A percentile compares a stretch with the other conserved stretches of the same genome.
Evolutionary conservation across 2,329 filamentous ascomycete species (phyloP).

Genomic region (Stagonosporopsis vannaccii): DNA sequence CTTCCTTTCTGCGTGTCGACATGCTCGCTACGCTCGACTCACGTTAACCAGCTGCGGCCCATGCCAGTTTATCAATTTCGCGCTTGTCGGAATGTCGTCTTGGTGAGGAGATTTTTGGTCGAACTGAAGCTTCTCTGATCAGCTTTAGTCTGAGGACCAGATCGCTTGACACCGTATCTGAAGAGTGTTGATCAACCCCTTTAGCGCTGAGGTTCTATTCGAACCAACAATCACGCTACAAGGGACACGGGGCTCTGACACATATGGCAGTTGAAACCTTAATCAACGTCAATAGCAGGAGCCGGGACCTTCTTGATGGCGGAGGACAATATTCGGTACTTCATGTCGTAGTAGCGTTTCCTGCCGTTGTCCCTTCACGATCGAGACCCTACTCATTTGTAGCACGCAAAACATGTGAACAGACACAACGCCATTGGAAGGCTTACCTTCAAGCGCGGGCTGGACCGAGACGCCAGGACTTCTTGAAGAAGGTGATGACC

Average conservation of each 20-base stretch:
- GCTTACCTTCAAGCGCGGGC: neutral
- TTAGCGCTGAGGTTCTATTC: neutral
- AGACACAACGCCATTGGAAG: neutral
- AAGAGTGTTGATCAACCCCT: neutral
- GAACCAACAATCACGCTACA: neutral
- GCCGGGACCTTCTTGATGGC: neutral
- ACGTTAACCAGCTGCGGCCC: no score
- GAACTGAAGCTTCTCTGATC: no score
- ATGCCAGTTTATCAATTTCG: no score
- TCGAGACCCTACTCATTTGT: neutral
- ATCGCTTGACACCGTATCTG: neutral
- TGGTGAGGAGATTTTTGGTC: no score
- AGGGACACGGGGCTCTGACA: no score
- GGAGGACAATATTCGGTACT: neutral
- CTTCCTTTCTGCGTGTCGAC: neutral
- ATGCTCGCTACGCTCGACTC: neutral
- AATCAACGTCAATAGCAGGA: neutral
- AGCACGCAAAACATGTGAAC: neutral
- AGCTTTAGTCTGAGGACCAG: neutral
- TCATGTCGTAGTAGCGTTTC: neutral
- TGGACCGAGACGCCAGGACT: neutral
- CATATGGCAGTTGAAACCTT: neutral
- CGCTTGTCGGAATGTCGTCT: no score
- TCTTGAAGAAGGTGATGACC: neutral
- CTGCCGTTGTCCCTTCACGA: neutral